Evolutionary conservation across 768 basidiomycete species (phyloP).

Genomic region (Lepiota subincarnata): DNA sequence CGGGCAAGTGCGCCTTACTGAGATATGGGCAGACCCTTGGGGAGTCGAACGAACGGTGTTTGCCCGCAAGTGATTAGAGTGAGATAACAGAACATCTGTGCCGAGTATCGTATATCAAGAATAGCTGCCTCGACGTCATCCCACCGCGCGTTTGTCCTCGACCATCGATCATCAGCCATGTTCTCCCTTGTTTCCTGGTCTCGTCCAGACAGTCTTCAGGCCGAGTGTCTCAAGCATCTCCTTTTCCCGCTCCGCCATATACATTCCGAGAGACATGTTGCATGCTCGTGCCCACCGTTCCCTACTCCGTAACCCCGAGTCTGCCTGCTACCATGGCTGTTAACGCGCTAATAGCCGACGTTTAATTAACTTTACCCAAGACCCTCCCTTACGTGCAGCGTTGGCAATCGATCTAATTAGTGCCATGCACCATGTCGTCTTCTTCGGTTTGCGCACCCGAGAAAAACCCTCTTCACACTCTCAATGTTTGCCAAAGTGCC

Average conservation of each 20-base stretch:
- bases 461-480: not conserved
- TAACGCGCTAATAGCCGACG: not conserved
- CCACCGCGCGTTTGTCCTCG: not conserved
- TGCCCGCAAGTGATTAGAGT: constrained; percentile 37
- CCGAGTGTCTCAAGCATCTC: not conserved
- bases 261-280: constrained; percentile 6
- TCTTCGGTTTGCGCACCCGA: constrained; percentile 10
- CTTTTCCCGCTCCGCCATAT: not conserved
- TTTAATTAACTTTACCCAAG: constrained; percentile 7
- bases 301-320: constrained; percentile 3
- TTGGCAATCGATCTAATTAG: constrained; percentile 7
- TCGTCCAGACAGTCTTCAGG: not conserved
- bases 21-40: constrained; percentile 83
- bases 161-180: not conserved
- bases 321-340: not conserved
- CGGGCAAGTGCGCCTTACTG: constrained; percentile 43
- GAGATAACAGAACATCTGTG: not conserved
- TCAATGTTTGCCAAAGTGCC: constrained; percentile 5
- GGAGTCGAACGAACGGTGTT: constrained; percentile 69
- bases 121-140: constrained; percentile 3
- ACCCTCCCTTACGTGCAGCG: constrained; percentile 9
- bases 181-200: not conserved
- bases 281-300: constrained; percentile 8
- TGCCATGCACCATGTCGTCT: constrained; percentile 1
- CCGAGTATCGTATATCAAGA: not conserved